Conservation (phyloP, 1,139 yeast genomes). For the Hansenula sp. region DNA sequence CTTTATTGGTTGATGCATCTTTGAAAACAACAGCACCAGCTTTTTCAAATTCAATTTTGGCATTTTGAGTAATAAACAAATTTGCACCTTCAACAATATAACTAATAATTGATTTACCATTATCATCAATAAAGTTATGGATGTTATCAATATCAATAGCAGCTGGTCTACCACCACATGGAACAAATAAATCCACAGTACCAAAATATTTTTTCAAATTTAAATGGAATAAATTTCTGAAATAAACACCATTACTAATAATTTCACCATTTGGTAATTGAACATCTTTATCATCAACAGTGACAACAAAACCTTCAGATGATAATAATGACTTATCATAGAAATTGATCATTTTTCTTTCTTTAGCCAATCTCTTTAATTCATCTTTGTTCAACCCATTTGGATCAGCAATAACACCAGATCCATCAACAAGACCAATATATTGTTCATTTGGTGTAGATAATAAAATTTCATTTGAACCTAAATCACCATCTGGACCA, state of each 20-base stretch:
- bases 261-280: conserved; percentile 71
- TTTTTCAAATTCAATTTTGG: conserved; percentile 77
- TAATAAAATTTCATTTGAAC: conserved; percentile 88
- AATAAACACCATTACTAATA: conserved; percentile 82
- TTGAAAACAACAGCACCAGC: conserved; percentile 87
- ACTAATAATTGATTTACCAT: conserved; percentile 74
- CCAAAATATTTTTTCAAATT: conserved; percentile 63
- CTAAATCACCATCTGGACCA: conserved; percentile 98
- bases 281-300: conserved; percentile 82
- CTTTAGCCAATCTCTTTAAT: conserved; percentile 71
- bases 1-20: conserved; percentile 97
- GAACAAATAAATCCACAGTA: conserved; percentile 80
- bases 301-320: conserved; percentile 70
- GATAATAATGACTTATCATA: conserved; percentile 68
- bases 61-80: conserved; percentile 89
- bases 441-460: conserved; percentile 74
- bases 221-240: conserved; percentile 88
- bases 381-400: conserved; percentile 81
- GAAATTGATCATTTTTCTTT: conserved; percentile 69
- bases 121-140: conserved; percentile 60
- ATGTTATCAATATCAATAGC: conserved; percentile 91
- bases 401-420: conserved; percentile 93
- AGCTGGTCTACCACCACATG: conserved; percentile 99
- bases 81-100: conserved; percentile 98
- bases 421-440: conserved; percentile 90